Base-by-base conservation (phyloP, 148 eudicot genomes). In the Polygonum aviculare region DNA sequence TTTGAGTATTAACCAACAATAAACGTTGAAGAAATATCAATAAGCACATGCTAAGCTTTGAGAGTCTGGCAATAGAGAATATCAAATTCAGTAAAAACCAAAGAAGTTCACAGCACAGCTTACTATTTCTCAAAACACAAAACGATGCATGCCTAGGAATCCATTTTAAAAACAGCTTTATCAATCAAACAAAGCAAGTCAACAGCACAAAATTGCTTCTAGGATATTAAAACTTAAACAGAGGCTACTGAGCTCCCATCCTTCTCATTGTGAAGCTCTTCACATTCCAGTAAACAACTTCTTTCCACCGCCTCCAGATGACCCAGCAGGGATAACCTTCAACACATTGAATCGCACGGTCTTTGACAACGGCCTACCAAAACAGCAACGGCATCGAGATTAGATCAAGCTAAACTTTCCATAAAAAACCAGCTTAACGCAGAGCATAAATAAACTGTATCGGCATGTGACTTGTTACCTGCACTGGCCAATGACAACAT, bases 281-380 rank as follows among this genome's bases (percentile, higher is more conserved):
- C 81, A 88, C 80, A 84, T 77, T 63, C 79, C 83, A 11, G 86
- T 81, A 41, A 88, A 88, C 2, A 89, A 88, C 83, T 88, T 88
- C 86, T 88, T 88, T 7, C 91, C 91, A 3, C 88, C 91, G 74
- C 79, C 86, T 39, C 78, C 69, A 22, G 91, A 75, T 7, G 87
- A 79, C 0, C 91, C 89, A 15, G 91, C 89, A 38, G 91, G 91
- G 33, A 84, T 88, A 54, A 88, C 91, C 81, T 88, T 88, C 86
- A 88, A 73, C 45, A 84, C 91, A 63, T 88, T 88, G 49, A 88
- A 86, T 69, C 91, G 82, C 72, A 88, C 91, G 0, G 91, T 88
- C 80, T 86, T 88, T 12, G 91, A 86, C 80, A 88, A 62, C 0
- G 91, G 91, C 83, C 91, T 88, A 83, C 9, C 47, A 40, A 35